Evolutionary conservation across 129 eudicot species (phyloP).

Genomic region (Artemisia argyi): DNA sequence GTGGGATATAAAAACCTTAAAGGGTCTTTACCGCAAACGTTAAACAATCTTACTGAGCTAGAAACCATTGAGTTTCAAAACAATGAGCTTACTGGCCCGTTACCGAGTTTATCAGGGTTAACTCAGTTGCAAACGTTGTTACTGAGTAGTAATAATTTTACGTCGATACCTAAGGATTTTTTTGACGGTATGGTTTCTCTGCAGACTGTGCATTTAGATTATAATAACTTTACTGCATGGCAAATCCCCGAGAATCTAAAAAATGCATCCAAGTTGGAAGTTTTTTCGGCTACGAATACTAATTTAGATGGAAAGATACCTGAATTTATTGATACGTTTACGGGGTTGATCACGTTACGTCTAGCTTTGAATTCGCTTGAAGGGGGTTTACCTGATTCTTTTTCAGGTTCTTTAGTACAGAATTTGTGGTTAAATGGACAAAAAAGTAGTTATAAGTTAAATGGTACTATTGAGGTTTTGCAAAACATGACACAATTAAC

Average conservation of each 20-base stretch:
- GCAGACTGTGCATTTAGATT: slow-evolving; percentile 29
- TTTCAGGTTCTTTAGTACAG: slow-evolving; percentile 53
- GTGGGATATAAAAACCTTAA: slow-evolving; percentile 22
- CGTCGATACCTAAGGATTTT: slow-evolving; percentile 34
- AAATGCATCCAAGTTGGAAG: slow-evolving; percentile 33
- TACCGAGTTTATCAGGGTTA: slow-evolving; percentile 53
- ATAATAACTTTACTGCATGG: slow-evolving; percentile 28
- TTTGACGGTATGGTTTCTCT: slow-evolving; percentile 40
- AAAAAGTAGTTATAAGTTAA: slow-evolving; percentile 44
- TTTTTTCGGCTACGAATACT: slow-evolving; percentile 51
- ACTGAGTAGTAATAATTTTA: slow-evolving; percentile 39
- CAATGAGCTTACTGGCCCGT: slow-evolving; percentile 45
- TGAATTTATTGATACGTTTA: slow-evolving; percentile 58
- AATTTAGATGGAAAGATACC: slow-evolving; percentile 78
- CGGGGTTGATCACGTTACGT: slow-evolving; percentile 36
- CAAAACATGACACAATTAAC: slow-evolving; percentile 70
- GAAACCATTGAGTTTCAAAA: slow-evolving; percentile 40
- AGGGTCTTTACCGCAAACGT: slow-evolving; percentile 30
- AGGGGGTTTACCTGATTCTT: slow-evolving; percentile 70
- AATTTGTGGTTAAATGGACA: slow-evolving; percentile 80
- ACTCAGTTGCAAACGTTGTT: slow-evolving; percentile 41
- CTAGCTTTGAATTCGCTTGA: slow-evolving; percentile 56
- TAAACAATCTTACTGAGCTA: slow-evolving; percentile 37
- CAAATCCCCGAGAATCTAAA: slow-evolving; percentile 17
- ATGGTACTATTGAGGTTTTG: slow-evolving; percentile 64